Conservation (phyloP, 352 stramenopile species). For the Poterioochromonas sp. region DNA sequence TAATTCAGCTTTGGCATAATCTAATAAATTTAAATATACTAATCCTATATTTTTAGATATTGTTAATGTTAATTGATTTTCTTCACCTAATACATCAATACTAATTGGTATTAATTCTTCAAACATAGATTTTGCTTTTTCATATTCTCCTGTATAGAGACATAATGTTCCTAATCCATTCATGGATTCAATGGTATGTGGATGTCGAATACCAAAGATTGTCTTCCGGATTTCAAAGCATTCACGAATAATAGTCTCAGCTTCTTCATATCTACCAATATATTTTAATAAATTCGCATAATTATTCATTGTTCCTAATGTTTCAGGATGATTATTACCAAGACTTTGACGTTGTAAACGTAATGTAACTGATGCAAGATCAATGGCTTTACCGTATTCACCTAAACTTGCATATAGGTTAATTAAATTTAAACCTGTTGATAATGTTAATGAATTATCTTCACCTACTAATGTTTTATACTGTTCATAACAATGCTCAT, state of each 20-base stretch:
- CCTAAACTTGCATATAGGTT: neutral
- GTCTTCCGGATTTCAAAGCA: neutral
- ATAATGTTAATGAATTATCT: no score
- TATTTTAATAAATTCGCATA: neutral
- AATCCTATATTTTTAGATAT: neutral
- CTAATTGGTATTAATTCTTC: neutral
- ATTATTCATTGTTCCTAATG: constrained; percentile 19
- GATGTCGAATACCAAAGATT: neutral
- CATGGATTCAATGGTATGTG: neutral
- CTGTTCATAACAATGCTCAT: no score
- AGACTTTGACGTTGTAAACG: neutral
- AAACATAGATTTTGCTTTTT: neutral
- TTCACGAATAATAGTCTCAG: neutral
- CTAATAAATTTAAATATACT: neutral
- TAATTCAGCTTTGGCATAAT: neutral
- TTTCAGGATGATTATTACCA: constrained; percentile 15
- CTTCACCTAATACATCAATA: neutral
- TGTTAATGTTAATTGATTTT: neutral
- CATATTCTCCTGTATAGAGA: neutral
- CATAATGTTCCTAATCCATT: neutral
- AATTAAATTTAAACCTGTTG: no score
- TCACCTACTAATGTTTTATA: no score
- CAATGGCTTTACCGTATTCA: neutral
- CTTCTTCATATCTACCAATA: neutral
- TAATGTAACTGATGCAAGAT: neutral